Evolutionary conservation across 23 red algal genomes (phyloP), one percentile per base, ranked within the genome.

Genomic region (Pyropia yezoensis): DNA sequence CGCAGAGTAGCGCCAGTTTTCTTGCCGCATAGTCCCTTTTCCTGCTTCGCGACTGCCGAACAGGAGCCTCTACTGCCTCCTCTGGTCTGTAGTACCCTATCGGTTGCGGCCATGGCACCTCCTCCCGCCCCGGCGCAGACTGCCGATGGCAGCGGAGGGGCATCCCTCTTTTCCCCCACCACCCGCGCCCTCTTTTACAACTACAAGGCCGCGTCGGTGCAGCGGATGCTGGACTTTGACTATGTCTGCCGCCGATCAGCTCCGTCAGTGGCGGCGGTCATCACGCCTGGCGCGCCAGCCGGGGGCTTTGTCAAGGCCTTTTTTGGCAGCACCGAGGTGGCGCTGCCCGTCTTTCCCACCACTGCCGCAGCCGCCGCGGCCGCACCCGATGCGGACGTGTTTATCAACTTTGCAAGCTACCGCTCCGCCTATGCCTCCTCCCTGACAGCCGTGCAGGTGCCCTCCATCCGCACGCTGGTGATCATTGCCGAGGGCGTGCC

Each of bases 151-250:
- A 47, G 39, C 11, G 7, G 39, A 3, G 39, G 39, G 6, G 39
- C 39, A 13, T 12, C 55, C 27, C 81, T 98, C 15, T 98, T 98
- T 62, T 91, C 85, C 29, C 62, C 77, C 17, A 57, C 79, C 2
- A 87, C 85, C 12, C 83, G 77, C 34, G 83, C 94, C 26, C 79
- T 98, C 18, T 90, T 98, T 57, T 91, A 78, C 66, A 98, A 98
- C 65, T 98, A 98, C 74, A 98, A 98, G 53, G 62, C 70, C 16
- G 72, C 78, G 62, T 86, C 94, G 16, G 74, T 98, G 57, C 94
- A 98, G 68, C 79, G 86, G 45, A 98, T 98, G 94, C 83, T 98
- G 26, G 94, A 98, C 64, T 98, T 98, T 65, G 94, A 98, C 64
- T 98, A 87, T 61, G 85, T 90, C 29, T 98, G 85, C 54, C 68